phyloP scores from a whole-genome alignment of 805 yeast genomes.

The Wickerhamiella sergipiensis region DNA sequence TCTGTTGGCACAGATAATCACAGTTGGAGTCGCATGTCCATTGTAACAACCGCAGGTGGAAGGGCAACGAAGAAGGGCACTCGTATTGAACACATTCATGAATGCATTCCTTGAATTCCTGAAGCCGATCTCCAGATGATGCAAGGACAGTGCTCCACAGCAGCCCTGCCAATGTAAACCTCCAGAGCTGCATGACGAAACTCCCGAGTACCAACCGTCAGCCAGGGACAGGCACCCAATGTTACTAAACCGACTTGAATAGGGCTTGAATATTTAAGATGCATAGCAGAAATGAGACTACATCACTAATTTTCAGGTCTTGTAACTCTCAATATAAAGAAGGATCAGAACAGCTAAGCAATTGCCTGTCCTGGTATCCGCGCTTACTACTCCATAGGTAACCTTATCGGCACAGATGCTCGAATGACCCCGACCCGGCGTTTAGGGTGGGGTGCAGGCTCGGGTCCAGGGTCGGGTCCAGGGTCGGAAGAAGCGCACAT shows the following conservation, averaged over 20 bases:
- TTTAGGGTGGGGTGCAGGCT: neutral
- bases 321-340: too few relatives aligned
- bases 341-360: too few relatives aligned
- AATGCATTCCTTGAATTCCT: conserved; percentile 36
- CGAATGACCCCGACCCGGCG: too few relatives aligned
- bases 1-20: conserved; percentile 84
- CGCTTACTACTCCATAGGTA: too few relatives aligned
- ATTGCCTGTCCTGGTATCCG: too few relatives aligned
- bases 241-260: too few relatives aligned
- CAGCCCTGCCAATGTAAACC: neutral
- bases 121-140: conserved; percentile 40
- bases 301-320: too few relatives aligned
- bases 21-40: conserved; percentile 78
- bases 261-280: too few relatives aligned
- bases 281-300: too few relatives aligned
- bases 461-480: too few relatives aligned
- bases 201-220: neutral
- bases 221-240: too few relatives aligned
- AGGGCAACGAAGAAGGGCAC: conserved; percentile 26
- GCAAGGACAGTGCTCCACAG: conserved; percentile 15
- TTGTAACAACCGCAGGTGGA: conserved; percentile 32
- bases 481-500: neutral
- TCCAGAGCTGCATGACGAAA: neutral
- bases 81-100: conserved; percentile 25
- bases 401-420: too few relatives aligned